These are phyloP conservation scores for Pichia kudriavzevii DNA, from an alignment of 1,139 yeast species.

Conservation along the genomic window DNA sequence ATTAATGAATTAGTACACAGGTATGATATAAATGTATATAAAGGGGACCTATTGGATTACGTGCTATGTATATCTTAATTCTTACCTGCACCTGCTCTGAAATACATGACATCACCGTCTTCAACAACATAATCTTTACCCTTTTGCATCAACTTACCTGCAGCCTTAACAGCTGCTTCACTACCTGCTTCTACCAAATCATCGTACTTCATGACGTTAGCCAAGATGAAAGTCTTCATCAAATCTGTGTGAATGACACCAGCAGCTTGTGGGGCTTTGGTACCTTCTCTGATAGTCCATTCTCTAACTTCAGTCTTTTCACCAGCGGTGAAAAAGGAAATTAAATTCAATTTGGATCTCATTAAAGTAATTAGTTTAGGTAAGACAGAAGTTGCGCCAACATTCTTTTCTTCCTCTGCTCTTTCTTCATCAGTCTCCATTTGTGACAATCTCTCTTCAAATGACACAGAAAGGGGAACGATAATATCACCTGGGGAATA, in stretches of 20 bases:
- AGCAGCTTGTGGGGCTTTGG: conserved; percentile 84
- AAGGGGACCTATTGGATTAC: too few relatives aligned
- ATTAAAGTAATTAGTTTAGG: conserved; percentile 80
- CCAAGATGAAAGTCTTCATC: conserved; percentile 69
- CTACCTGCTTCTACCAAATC: conserved; percentile 81
- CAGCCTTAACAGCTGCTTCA: conserved; percentile 80
- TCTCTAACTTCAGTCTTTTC: conserved; percentile 75
- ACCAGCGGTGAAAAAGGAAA: conserved; percentile 80
- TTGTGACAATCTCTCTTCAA: conserved; percentile 87
- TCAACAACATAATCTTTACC: conserved; percentile 96
- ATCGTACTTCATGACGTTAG: conserved; percentile 76
- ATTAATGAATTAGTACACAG: too few relatives aligned
- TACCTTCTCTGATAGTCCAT: conserved; percentile 82
- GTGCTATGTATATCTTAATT: too few relatives aligned
- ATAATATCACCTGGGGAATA: conserved; percentile 92
- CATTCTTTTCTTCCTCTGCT: conserved; percentile 76
- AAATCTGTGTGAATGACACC: conserved; percentile 80
- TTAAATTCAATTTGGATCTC: conserved; percentile 79
- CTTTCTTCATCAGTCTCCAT: conserved; percentile 91
- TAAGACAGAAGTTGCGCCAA: conserved; percentile 79
- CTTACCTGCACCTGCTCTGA: conserved; percentile 97
- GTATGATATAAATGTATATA: too few relatives aligned
- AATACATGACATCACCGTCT: conserved; percentile 85
- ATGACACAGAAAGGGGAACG: conserved; percentile 86
- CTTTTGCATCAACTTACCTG: conserved; percentile 87